Percentiles rank a stretch among this genome's conserved stretches.
phyloP scores from a whole-genome alignment of 306 rosid genomes.

The Prunus padus region DNA sequence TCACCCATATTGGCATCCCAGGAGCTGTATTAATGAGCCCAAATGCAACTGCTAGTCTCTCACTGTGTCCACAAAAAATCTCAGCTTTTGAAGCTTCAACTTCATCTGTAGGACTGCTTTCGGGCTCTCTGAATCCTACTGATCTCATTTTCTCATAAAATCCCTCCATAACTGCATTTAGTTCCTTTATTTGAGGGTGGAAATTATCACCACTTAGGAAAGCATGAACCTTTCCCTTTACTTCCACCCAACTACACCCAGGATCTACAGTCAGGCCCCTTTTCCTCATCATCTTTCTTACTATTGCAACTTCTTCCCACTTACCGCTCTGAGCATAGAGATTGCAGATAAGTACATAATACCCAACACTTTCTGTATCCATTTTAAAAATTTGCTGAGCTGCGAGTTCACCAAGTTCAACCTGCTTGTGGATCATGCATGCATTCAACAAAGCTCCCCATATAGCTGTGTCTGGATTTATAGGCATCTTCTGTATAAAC shows the following conservation, averaged over 20 bases:
- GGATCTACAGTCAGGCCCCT: slow-evolving; percentile 77
- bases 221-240: slow-evolving; percentile 82
- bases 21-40: slow-evolving; percentile 79
- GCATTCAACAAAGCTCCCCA: slow-evolving; percentile 94
- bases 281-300: slow-evolving; percentile 64
- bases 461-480: slow-evolving; percentile 73
- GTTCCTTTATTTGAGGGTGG: slow-evolving; percentile 69
- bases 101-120: slow-evolving; percentile 35
- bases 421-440: slow-evolving; percentile 64
- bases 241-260: slow-evolving; percentile 95
- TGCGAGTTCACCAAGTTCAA: slow-evolving; percentile 85
- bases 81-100: slow-evolving; percentile 81
- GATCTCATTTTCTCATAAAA: slow-evolving; percentile 76
- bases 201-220: slow-evolving; percentile 69
- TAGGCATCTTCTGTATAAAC: slow-evolving; percentile 69
- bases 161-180: slow-evolving; percentile 56
- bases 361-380: slow-evolving; percentile 59
- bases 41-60: slow-evolving; percentile 72
- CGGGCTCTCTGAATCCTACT: slow-evolving; percentile 33
- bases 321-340: slow-evolving; percentile 60
- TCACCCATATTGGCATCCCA: slow-evolving; percentile 80
- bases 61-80: slow-evolving; percentile 83
- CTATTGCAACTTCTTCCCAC: slow-evolving; percentile 75
- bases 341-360: slow-evolving; percentile 73
- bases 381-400: slow-evolving; percentile 56